phyloP scores from a whole-genome alignment of 208 protist genomes.

The Phytomonas sp. region DNA sequence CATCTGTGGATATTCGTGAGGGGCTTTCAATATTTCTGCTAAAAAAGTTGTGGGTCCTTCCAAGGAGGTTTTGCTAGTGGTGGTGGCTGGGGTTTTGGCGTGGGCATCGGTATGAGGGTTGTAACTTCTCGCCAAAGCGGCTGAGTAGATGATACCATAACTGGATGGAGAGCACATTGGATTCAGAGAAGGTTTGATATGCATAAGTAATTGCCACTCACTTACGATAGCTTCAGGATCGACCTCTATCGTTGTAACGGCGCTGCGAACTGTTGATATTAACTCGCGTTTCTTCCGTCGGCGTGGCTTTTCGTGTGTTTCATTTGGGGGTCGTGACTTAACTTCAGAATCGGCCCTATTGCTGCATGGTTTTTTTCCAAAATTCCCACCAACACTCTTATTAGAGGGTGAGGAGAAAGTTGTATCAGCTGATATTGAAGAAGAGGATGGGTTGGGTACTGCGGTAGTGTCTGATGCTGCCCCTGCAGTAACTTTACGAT shows the following conservation, averaged over 20 bases:
- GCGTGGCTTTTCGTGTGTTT: neutral
- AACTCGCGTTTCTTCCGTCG: neutral
- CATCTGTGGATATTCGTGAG: neutral
- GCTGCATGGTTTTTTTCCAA: neutral
- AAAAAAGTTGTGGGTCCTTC: neutral
- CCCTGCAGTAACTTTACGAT: neutral
- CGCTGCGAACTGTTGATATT: neutral
- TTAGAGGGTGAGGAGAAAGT: neutral
- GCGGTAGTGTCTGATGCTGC: neutral
- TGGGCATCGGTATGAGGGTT: neutral
- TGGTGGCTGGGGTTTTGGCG: neutral
- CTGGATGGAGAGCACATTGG: neutral
- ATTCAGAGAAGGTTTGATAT: neutral
- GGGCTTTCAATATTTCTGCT: neutral
- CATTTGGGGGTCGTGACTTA: neutral
- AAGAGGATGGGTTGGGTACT: neutral
- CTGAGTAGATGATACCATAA: neutral
- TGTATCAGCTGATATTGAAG: neutral
- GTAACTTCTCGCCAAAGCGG: neutral
- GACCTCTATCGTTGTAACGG: neutral
- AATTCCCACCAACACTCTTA: neutral
- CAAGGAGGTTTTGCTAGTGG: neutral
- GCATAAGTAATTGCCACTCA: neutral
- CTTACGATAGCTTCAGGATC: neutral
- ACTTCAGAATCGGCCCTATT: neutral